phyloP scores from a whole-genome alignment of 257 asterid genomes.

The Cynanchum wilfordii region DNA sequence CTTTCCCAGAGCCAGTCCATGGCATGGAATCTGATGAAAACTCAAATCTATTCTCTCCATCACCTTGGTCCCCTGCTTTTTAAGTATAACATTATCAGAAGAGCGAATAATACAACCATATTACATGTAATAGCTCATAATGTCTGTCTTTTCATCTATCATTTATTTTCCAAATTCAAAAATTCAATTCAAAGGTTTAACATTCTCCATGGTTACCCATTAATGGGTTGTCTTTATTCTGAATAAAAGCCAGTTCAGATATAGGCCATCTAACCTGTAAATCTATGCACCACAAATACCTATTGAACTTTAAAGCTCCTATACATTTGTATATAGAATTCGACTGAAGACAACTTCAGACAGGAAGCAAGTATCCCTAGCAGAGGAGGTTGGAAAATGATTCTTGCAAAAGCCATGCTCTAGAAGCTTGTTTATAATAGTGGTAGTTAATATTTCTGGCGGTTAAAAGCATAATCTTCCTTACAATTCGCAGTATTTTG shows the following conservation, averaged over 20 bases:
- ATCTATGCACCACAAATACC: neutral
- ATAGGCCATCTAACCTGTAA: neutral
- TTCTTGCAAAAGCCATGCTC: neutral
- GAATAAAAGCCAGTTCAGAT: neutral
- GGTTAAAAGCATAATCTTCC: neutral
- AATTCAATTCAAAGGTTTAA: neutral
- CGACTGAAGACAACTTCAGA: neutral
- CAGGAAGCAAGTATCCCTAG: neutral
- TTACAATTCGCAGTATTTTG: neutral
- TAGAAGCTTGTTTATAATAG: neutral
- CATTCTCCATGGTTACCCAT: neutral
- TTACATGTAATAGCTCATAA: neutral
- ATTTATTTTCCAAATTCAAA: neutral
- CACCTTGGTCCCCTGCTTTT: slow-evolving; percentile 44
- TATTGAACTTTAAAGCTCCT: neutral
- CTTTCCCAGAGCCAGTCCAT: slow-evolving; percentile 54
- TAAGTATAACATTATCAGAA: neutral
- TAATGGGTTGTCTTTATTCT: neutral
- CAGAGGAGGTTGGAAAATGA: neutral
- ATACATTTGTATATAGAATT: neutral
- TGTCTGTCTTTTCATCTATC: neutral
- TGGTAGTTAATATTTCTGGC: neutral
- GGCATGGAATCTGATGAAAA: slow-evolving; percentile 50
- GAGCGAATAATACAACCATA: neutral
- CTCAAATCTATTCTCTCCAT: slow-evolving; percentile 32